Conservation (phyloP, 1,284 basidiomycete genomes). For the Exsudoporus floridanus region DNA sequence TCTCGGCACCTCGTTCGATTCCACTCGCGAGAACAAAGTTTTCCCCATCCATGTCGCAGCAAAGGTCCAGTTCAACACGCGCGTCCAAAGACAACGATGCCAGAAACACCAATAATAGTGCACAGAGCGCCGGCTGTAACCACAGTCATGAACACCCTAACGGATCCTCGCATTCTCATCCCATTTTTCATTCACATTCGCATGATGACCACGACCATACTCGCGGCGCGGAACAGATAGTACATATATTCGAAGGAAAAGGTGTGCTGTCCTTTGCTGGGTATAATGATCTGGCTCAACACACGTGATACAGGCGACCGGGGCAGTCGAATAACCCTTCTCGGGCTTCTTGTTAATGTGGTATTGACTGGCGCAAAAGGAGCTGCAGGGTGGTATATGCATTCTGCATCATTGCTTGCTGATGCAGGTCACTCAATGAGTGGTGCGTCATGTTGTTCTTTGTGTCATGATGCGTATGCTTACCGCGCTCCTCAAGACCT, state of each 20-base stretch:
- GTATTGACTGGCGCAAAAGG: slow-evolving; percentile 84
- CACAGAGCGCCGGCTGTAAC: neutral
- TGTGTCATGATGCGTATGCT: slow-evolving; percentile 3
- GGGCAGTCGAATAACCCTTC: slow-evolving; percentile 80
- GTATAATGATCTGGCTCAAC: slow-evolving; percentile 7
- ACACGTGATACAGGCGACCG: slow-evolving; percentile 56
- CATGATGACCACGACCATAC: slow-evolving; percentile 64
- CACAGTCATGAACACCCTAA: slow-evolving; percentile 22
- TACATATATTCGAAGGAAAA: slow-evolving; percentile 66
- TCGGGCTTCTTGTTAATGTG: slow-evolving; percentile 87
- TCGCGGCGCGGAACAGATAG: slow-evolving; percentile 71
- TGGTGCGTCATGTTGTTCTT: slow-evolving; percentile 48
- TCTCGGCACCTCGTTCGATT: neutral
- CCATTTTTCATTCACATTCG: slow-evolving; percentile 65
- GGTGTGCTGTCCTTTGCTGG: slow-evolving; percentile 42
- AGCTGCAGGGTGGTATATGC: slow-evolving; percentile 80
- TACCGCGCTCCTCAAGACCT: slow-evolving; percentile 50
- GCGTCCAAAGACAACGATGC: slow-evolving; percentile 8
- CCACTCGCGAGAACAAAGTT: neutral
- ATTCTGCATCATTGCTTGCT: slow-evolving; percentile 89
- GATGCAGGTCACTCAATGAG: slow-evolving; percentile 95
- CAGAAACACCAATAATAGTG: slow-evolving; percentile 1
- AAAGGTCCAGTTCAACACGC: slow-evolving; percentile 36
- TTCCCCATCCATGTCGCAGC: slow-evolving; percentile 35
- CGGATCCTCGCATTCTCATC: slow-evolving; percentile 49